Evolutionary conservation across 2,329 filamentous ascomycete species (phyloP).

Genomic region (Paracorniculantispora psalliotae): DNA sequence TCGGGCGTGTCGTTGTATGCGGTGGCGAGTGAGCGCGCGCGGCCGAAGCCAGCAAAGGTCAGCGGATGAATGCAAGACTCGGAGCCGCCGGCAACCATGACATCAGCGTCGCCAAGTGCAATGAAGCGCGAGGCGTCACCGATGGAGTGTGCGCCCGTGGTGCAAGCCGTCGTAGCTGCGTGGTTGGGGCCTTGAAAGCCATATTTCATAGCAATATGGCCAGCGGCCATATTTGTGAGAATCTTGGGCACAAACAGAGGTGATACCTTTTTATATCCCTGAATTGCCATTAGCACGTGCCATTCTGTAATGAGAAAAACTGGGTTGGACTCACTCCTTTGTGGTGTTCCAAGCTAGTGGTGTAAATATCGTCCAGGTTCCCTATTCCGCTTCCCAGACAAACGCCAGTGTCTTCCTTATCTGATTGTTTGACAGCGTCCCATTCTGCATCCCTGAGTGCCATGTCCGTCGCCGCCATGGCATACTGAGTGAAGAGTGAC

Average conservation of each 20-base stretch:
- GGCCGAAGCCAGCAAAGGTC: constrained; percentile 84
- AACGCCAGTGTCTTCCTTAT: constrained; percentile 76
- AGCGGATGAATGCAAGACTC: constrained; percentile 96
- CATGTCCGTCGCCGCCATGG: constrained; percentile 79
- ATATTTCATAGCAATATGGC: constrained; percentile 89
- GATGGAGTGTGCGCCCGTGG: constrained; percentile 89
- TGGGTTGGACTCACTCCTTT: constrained; percentile 52
- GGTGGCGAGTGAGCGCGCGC: constrained; percentile 80
- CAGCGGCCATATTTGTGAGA: constrained; percentile 90
- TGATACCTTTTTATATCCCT: constrained; percentile 91
- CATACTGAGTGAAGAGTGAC: constrained; percentile 90
- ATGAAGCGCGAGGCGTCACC: constrained; percentile 94
- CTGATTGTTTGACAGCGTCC: constrained; percentile 54
- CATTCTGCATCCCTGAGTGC: constrained; percentile 79
- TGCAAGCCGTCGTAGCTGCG: constrained; percentile 88
- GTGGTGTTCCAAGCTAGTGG: constrained; percentile 72
- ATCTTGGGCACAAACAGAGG: constrained; percentile 90
- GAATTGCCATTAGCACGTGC: neutral
- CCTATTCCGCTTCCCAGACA: constrained; percentile 95
- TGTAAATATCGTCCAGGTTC: constrained; percentile 85
- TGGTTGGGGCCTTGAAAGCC: constrained; percentile 90
- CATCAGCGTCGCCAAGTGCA: constrained; percentile 81
- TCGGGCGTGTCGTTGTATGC: constrained; percentile 68
- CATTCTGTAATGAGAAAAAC: neutral
- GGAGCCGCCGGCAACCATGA: constrained; percentile 93